Evolutionary conservation across 192 early-diverging fungal species (phyloP).

Genomic region (Chytriomyces confervae): DNA sequence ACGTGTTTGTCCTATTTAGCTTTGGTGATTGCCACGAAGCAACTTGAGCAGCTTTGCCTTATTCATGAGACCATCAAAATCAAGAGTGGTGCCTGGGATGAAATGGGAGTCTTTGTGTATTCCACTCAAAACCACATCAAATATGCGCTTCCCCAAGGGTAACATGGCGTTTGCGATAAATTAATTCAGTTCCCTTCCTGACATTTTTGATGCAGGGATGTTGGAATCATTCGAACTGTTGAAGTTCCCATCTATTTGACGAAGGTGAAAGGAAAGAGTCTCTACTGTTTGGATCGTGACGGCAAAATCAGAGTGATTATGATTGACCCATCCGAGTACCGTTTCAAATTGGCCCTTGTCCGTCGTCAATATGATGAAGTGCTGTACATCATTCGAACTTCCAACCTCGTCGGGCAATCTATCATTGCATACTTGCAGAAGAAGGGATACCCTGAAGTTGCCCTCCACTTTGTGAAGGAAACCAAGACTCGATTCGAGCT

Average conservation of each 20-base stretch:
- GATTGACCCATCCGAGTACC: slow-evolving; percentile 98
- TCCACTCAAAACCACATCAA: slow-evolving; percentile 99
- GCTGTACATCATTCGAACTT: slow-evolving; percentile 92
- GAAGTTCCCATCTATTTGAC: slow-evolving; percentile 96
- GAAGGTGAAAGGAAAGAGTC: slow-evolving; percentile 81
- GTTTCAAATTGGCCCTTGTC: slow-evolving; percentile 94
- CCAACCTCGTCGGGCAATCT: slow-evolving; percentile 95
- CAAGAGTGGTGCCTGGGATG: slow-evolving; percentile 97
- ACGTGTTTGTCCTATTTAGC: slow-evolving; percentile 49
- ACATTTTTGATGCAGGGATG: slow-evolving; percentile 65
- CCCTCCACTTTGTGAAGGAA: slow-evolving; percentile 98
- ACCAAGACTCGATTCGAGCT: slow-evolving; percentile 94
- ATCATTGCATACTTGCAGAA: slow-evolving; percentile 99
- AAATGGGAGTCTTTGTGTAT: slow-evolving; percentile 89
- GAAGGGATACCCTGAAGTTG: slow-evolving; percentile 99
- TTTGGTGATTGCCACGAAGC: slow-evolving; percentile 86
- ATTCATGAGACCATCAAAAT: slow-evolving; percentile 98
- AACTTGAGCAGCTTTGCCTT: slow-evolving; percentile 83
- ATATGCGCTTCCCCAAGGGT: slow-evolving; percentile 92
- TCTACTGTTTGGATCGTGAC: slow-evolving; percentile 90
- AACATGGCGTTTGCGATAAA: slow-evolving; percentile 2
- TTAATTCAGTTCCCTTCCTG: slow-evolving; percentile 1
- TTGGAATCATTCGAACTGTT: slow-evolving; percentile 94
- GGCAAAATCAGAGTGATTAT: slow-evolving; percentile 83
- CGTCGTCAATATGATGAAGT: slow-evolving; percentile 95